phyloP scores from a whole-genome alignment of 345 rosid species.

The Heritiera fomes region DNA sequence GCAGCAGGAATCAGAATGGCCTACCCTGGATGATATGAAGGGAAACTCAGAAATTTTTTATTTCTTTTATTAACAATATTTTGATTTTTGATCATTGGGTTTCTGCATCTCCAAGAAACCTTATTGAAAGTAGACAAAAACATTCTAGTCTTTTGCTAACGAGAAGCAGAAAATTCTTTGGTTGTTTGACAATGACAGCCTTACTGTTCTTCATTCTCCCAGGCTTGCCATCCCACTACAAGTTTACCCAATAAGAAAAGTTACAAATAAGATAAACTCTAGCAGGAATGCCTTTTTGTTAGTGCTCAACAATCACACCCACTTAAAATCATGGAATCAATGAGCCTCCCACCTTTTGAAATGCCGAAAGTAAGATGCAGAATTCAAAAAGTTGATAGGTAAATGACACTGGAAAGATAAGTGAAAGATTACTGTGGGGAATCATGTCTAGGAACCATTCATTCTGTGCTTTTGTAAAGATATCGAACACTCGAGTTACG shows the following conservation, averaged over 20 bases:
- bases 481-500: neutral
- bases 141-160: neutral
- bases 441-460: neutral
- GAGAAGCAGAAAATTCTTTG: neutral
- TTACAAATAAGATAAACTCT: neutral
- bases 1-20: neutral
- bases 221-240: slow-evolving; percentile 23
- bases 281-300: slow-evolving; percentile 11
- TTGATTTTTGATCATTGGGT: neutral
- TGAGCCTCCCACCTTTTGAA: slow-evolving; percentile 19
- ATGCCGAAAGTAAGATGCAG: slow-evolving; percentile 26
- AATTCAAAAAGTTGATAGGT: slow-evolving; percentile 17
- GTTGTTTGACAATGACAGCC: neutral
- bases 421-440: neutral
- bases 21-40: neutral
- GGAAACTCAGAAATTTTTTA: neutral
- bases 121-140: neutral
- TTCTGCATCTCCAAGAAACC: slow-evolving; percentile 2
- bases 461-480: neutral
- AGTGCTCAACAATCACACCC: slow-evolving; percentile 35
- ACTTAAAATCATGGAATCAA: slow-evolving; percentile 27
- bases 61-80: neutral
- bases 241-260: slow-evolving; percentile 11
- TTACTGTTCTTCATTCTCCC: neutral
- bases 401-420: neutral